phyloP scores from a whole-genome alignment of 2,329 filamentous ascomycete genomes.

The Calonectria pseudoreteaudii region DNA sequence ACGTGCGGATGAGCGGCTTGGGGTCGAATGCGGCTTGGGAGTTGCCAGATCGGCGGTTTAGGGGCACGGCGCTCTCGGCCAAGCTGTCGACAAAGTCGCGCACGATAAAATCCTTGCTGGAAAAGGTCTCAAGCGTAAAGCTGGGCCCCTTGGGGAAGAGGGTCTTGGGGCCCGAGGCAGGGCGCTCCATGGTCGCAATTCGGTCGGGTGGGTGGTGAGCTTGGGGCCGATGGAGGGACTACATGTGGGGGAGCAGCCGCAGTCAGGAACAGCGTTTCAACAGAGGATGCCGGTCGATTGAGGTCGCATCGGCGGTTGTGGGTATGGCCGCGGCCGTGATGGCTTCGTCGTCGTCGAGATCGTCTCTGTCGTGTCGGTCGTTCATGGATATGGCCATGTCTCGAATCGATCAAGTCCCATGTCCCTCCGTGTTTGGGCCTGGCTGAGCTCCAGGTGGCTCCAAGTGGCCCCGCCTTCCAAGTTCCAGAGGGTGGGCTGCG shows the following conservation, averaged over 20 bases:
- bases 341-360: conserved; percentile 21
- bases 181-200: conserved; percentile 55
- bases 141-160: conserved; percentile 83
- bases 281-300: conserved; percentile 2
- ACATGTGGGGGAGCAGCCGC: conserved; percentile 44
- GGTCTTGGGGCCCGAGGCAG: conserved; percentile 66
- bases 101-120: conserved; percentile 93
- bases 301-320: neutral
- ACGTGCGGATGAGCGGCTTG: conserved; percentile 95
- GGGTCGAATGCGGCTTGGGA: conserved; percentile 82
- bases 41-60: conserved; percentile 81
- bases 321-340: conserved; percentile 19
- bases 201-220: conserved; percentile 35
- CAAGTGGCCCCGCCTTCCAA: conserved; percentile 29
- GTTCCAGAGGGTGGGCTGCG: conserved; percentile 30
- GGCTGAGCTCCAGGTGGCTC: conserved; percentile 24
- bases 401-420: conserved; percentile 29
- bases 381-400: conserved; percentile 34
- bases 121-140: conserved; percentile 91
- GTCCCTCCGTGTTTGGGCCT: conserved; percentile 23
- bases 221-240: conserved; percentile 37
- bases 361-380: conserved; percentile 28
- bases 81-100: conserved; percentile 97
- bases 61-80: conserved; percentile 85
- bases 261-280: conserved; percentile 16